Base-by-base conservation (phyloP, 495 filamentous ascomycete species). In the Hamigera avellanea region DNA sequence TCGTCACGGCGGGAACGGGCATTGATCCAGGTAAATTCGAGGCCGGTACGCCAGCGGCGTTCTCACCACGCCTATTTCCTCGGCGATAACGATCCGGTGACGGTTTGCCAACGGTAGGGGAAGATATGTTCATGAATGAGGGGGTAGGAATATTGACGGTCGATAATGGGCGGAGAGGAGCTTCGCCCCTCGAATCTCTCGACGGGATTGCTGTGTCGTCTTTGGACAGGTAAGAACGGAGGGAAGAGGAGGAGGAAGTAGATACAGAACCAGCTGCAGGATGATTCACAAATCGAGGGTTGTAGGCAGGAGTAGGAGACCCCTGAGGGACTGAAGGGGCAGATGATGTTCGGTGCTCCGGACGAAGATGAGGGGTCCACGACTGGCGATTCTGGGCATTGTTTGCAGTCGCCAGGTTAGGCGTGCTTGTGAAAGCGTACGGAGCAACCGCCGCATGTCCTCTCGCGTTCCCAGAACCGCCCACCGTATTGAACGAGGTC, bases 381-480 rank as follows among this genome's bases (percentile, higher is more conserved):
- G 66, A 74, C 46, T 80, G 78, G 56, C 74, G 80, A 39, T 61
- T 62, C 41, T 64, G 61, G 28, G 49, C 45, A 44, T 58, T 76
- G 60, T 52, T 51, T 14, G 64, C 54, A 42, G 67, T 73, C 26
- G 67, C 70, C 42, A 83, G 62, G 45, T 70, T 75, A 15, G 86
- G 82, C 36, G 86, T 83, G 50, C 68, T 72, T 21, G 76, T 83
- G 59, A 91, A 93, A 21, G 84, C 81, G 62, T 95, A 95, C 8
- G 85, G 83, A 48, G 87, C 81, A 35, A 77, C 75, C 40, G 73
- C 60, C 31, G 76, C 69, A 50, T 78, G 69, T 41, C 65, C 70
- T 59, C 84, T 75, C 64, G 93, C 94, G 41, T 55, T 72, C 39
- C 69, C 64, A 35, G 73, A 65, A 35, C 59, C 66, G 52, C 63